A percentile compares a stretch with the other conserved stretches of the same genome.
These are phyloP conservation scores for Ascosphaera acerosa DNA, from an alignment of 2,329 filamentous ascomycete species.

Conservation along the genomic window DNA sequence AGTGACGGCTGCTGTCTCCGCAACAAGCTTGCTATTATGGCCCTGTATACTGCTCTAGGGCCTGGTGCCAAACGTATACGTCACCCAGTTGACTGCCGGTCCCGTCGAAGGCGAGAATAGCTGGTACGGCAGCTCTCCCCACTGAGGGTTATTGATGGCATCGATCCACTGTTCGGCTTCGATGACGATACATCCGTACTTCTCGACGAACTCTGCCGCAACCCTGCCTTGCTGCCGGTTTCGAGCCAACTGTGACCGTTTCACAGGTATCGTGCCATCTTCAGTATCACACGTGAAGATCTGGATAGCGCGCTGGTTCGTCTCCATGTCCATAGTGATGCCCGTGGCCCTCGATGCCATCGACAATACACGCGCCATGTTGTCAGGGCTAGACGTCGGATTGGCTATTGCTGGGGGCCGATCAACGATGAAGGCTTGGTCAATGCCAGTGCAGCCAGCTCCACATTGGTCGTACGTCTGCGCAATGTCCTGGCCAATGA, in stretches of 20 bases:
- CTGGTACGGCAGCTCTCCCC: slow-evolving; percentile 34
- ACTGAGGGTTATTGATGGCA: slow-evolving; percentile 74
- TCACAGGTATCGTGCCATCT: slow-evolving; percentile 33
- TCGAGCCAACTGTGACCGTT: slow-evolving; percentile 20
- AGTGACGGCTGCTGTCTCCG: too few relatives aligned
- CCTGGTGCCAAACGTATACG: slow-evolving; percentile 20
- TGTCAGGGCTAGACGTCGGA: slow-evolving; percentile 10
- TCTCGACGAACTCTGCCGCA: slow-evolving; percentile 20
- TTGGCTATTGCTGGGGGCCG: slow-evolving; percentile 13
- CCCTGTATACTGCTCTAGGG: too few relatives aligned
- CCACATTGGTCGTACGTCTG: slow-evolving; percentile 51
- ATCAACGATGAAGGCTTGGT: slow-evolving; percentile 29
- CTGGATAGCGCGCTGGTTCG: slow-evolving; percentile 71
- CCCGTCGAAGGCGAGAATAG: slow-evolving; percentile 17
- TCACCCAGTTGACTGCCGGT: slow-evolving; percentile 19
- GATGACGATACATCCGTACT: slow-evolving; percentile 71
- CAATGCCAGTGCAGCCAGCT: slow-evolving; percentile 59
- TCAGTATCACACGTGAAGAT: slow-evolving; percentile 62
- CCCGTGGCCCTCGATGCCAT: slow-evolving; percentile 45
- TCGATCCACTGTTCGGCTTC: slow-evolving; percentile 91
- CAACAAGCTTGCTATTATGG: too few relatives aligned
- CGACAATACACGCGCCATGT: slow-evolving; percentile 27
- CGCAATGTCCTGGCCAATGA: slow-evolving; percentile 44
- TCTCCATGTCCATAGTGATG: slow-evolving; percentile 57
- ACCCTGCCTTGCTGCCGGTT: slow-evolving; percentile 29